These are phyloP conservation scores for Fusarium sp. DNA, from an alignment of 2,329 filamentous ascomycete species.

Conservation along the genomic window DNA sequence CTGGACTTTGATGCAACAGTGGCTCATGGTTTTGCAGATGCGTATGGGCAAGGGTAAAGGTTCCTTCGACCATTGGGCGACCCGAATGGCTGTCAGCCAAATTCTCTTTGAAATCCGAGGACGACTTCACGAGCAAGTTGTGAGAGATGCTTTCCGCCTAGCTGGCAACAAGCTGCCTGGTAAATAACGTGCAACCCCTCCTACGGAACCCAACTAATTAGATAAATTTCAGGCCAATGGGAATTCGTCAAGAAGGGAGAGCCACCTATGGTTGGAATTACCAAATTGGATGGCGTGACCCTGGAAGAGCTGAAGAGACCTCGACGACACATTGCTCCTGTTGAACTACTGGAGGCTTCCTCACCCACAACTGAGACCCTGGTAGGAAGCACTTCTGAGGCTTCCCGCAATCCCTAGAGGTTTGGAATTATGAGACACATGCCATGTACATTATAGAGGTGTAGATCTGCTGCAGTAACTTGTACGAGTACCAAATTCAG, in stretches of 20 bases:
- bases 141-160: slow-evolving; percentile 90
- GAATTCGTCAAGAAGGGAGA: slow-evolving; percentile 96
- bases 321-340: slow-evolving; percentile 72
- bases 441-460: slow-evolving; percentile 44
- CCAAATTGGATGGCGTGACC: slow-evolving; percentile 87
- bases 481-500: slow-evolving; percentile 44
- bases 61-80: slow-evolving; percentile 96
- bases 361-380: slow-evolving; percentile 51
- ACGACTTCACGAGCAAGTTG: slow-evolving; percentile 93
- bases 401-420: slow-evolving; percentile 48
- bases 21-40: slow-evolving; percentile 63
- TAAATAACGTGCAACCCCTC: slow-evolving; percentile 55
- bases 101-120: slow-evolving; percentile 94
- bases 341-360: slow-evolving; percentile 52
- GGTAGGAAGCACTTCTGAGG: slow-evolving; percentile 50
- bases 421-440: slow-evolving; percentile 19
- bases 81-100: slow-evolving; percentile 89
- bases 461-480: slow-evolving; percentile 42
- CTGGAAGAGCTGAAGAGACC: slow-evolving; percentile 86
- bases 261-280: slow-evolving; percentile 89
- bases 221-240: slow-evolving; percentile 73
- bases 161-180: slow-evolving; percentile 96
- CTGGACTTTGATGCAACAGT: slow-evolving; percentile 3
- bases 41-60: slow-evolving; percentile 99
- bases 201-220: slow-evolving; percentile 36